Base-by-base conservation (phyloP, 2,329 filamentous ascomycete species). In the Pyrenochaeta sp. region DNA sequence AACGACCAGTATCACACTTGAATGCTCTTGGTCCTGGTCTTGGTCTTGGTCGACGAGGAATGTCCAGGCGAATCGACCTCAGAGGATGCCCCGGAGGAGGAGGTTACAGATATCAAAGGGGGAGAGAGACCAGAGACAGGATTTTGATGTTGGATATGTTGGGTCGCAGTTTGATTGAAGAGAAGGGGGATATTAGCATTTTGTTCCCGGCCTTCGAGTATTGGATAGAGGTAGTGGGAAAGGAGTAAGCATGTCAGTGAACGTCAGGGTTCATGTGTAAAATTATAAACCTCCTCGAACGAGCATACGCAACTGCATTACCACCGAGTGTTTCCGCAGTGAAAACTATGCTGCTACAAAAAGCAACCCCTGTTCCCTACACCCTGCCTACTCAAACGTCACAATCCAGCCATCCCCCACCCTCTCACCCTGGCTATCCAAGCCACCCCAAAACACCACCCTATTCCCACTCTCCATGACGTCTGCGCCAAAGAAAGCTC, bases 321-420 rank as follows among this genome's bases (percentile, higher is more conserved):
- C 11, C 6, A 14, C 10, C 17, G n/a, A 9, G 27, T 21, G 17
- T 17, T 32, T 13, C 19, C 11, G 15, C 14, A 6, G 18, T 32
- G 30, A 13, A 6, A 21, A n/a, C n/a, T n/a, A n/a, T n/a, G n/a
- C n/a, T n/a, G n/a, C n/a, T n/a, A n/a, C n/a, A n/a, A n/a, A n/a
- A n/a, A n/a, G n/a, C n/a, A n/a, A n/a, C n/a, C n/a, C n/a, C n/a
- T n/a, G n/a, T n/a, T n/a, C n/a, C n/a, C n/a, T 32, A 13, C 29
- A 7, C 6, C 11, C 11, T 14, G n/a, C 2, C 38, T 11, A 73
- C 38, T 69, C 63, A 28, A 75, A 49, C 26, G 44, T 63, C 5
- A 76, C 67, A n/a, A 74, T 50, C 74, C 74, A 76, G 5, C 72
- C 74, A 64, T 76, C 74, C 3, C 74, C 72, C 22, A 75, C 68